A percentile compares a stretch with the other conserved stretches of the same genome.
Conservation (phyloP, 2,329 filamentous ascomycete genomes). For the Epichloe baconii region DNA sequence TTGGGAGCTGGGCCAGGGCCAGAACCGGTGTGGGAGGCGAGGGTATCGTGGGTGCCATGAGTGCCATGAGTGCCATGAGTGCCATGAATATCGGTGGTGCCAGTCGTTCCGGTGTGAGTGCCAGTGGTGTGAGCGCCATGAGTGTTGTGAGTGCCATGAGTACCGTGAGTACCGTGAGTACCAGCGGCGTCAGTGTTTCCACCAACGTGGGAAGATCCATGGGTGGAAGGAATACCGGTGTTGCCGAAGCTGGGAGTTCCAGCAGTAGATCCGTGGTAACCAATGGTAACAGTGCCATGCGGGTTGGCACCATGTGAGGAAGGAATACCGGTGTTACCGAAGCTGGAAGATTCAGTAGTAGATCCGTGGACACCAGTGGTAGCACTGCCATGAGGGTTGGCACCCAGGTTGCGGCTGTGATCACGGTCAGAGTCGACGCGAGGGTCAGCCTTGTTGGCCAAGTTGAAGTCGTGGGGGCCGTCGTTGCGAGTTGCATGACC, state of each 20-base stretch:
- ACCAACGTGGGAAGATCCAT: too few species aligned
- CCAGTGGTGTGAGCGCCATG: neutral
- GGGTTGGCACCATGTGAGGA: slow-evolving; percentile 17
- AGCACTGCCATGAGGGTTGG: slow-evolving; percentile 16
- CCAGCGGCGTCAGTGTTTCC: slow-evolving; percentile 13
- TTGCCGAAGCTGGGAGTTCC: neutral
- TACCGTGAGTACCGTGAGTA: slow-evolving; percentile 21
- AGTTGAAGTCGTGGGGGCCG: slow-evolving; percentile 34
- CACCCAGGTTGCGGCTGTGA: slow-evolving; percentile 20
- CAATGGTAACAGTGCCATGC: slow-evolving; percentile 12
- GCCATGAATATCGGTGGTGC: slow-evolving; percentile 8
- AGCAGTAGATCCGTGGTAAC: neutral
- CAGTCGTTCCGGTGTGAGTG: neutral
- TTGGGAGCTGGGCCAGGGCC: slow-evolving; percentile 19
- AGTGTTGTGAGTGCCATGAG: too few species aligned
- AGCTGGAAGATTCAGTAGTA: slow-evolving; percentile 3
- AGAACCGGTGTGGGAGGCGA: slow-evolving; percentile 5
- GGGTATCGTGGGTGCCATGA: slow-evolving; percentile 1
- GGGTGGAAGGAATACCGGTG: too few species aligned
- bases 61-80: neutral
- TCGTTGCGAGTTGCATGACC: slow-evolving; percentile 17
- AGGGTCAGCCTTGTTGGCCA: slow-evolving; percentile 39
- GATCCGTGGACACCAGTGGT: neutral
- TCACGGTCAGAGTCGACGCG: slow-evolving; percentile 40
- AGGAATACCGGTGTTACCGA: slow-evolving; percentile 11